Evolutionary conservation across 2,329 filamentous ascomycete species (phyloP).

Genomic region (Apiospora sp.): DNA sequence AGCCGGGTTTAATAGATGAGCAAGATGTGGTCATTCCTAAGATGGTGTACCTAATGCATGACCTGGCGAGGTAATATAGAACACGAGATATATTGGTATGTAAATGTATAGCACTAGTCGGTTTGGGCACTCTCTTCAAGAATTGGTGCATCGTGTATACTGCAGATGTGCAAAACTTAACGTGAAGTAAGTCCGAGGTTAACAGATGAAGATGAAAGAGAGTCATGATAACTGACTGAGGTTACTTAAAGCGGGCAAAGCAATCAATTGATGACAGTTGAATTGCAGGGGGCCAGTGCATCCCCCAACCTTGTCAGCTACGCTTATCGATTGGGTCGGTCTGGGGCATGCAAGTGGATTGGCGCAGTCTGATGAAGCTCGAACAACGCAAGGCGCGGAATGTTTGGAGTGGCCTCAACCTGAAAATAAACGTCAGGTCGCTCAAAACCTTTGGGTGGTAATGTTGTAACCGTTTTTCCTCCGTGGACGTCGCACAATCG

Average conservation of each 20-base stretch:
- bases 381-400: slow-evolving; percentile 19
- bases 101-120: too few relatives aligned
- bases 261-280: background rate
- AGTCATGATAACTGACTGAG: background rate
- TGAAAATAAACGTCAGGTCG: slow-evolving; percentile 22
- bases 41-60: background rate
- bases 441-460: slow-evolving; percentile 7
- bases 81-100: background rate
- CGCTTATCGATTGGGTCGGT: slow-evolving; percentile 17
- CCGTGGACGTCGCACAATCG: slow-evolving; percentile 24
- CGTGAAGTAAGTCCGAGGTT: background rate
- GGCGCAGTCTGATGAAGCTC: slow-evolving; percentile 14
- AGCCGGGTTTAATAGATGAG: background rate
- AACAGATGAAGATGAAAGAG: background rate
- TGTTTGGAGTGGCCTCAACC: slow-evolving; percentile 13
- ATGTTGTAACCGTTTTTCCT: slow-evolving; percentile 15
- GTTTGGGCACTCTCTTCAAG: too few relatives aligned
- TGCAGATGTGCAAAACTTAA: background rate
- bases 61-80: background rate
- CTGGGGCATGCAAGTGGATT: slow-evolving; percentile 17
- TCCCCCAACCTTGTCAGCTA: slow-evolving; percentile 13
- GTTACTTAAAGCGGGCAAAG: background rate
- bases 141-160: too few relatives aligned
- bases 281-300: slow-evolving; percentile 1
- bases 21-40: background rate